A percentile compares a stretch with the other conserved stretches of the same genome.
phyloP scores from a whole-genome alignment of 345 rosid species.

The Populus pruinosa region DNA sequence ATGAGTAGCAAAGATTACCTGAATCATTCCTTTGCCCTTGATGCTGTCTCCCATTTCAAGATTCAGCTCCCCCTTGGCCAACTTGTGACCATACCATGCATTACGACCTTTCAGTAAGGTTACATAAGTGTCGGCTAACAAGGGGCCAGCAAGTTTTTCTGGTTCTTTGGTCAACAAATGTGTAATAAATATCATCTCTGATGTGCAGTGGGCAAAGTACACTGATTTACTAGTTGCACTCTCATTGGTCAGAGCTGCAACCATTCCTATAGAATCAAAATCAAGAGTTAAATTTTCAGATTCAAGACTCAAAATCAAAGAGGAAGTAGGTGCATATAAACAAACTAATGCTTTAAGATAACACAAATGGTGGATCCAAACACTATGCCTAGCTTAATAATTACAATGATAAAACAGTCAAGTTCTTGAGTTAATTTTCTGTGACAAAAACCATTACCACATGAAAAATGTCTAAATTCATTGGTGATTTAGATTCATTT shows the following conservation, averaged over 20 bases:
- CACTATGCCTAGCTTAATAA: background rate
- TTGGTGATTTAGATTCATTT: background rate
- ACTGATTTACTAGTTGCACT: slow-evolving; percentile 98
- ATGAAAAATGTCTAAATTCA: background rate
- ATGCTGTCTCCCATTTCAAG: slow-evolving; percentile 95
- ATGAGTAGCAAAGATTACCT: slow-evolving; percentile 40
- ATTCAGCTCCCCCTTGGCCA: slow-evolving; percentile 71
- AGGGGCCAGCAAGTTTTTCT: slow-evolving; percentile 93
- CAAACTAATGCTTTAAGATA: background rate
- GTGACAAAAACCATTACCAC: background rate
- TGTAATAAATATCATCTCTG: slow-evolving; percentile 97
- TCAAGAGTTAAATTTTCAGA: background rate
- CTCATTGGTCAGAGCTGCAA: slow-evolving; percentile 87
- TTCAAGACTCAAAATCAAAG: background rate
- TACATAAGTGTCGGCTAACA: slow-evolving; percentile 93
- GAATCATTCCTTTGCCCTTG: slow-evolving; percentile 97
- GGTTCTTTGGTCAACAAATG: slow-evolving; percentile 92
- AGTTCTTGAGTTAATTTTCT: background rate
- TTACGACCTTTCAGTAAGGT: slow-evolving; percentile 92
- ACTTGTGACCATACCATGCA: slow-evolving; percentile 95
- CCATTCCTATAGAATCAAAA: slow-evolving; percentile 60
- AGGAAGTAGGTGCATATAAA: background rate
- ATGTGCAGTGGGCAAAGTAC: slow-evolving; percentile 93
- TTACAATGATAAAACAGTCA: background rate
- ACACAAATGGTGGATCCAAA: background rate